These are phyloP conservation scores for Boletellus sp. DNA, from an alignment of 768 basidiomycete genomes.

Conservation along the genomic window DNA sequence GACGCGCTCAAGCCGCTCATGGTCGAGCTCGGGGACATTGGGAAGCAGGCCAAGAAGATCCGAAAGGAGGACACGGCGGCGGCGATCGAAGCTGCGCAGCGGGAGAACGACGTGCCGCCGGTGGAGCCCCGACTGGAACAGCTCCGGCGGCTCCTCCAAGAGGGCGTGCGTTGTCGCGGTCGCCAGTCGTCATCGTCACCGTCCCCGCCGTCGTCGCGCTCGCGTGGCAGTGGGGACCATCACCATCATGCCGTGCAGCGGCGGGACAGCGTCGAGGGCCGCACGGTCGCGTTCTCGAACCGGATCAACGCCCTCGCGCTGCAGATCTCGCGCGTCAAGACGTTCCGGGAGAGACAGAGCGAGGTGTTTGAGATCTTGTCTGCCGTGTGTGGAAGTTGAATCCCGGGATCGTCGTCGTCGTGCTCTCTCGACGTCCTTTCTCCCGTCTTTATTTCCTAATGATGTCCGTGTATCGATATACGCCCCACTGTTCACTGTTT, in stretches of 20 bases:
- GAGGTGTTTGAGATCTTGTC: slow-evolving; percentile 61
- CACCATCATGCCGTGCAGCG: slow-evolving; percentile 16
- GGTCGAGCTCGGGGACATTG: slow-evolving; percentile 56
- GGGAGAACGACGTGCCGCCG: slow-evolving; percentile 34
- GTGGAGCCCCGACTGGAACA: slow-evolving; percentile 50
- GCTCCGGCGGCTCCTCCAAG: slow-evolving; percentile 52
- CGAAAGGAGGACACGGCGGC: slow-evolving; percentile 50
- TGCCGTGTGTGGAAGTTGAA: slow-evolving; percentile 21
- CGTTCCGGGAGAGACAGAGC: slow-evolving; percentile 69
- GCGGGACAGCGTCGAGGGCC: slow-evolving; percentile 55
- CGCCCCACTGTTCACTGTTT: too few species aligned
- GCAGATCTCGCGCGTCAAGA: slow-evolving; percentile 61
- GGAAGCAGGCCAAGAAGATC: slow-evolving; percentile 45
- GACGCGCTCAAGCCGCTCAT: slow-evolving; percentile 64
- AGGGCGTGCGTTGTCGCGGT: slow-evolving; percentile 40
- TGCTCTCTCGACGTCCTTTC: too few species aligned
- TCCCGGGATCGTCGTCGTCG: too few species aligned
- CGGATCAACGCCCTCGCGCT: slow-evolving; percentile 72
- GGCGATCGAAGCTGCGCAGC: slow-evolving; percentile 42
- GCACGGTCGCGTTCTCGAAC: slow-evolving; percentile 71
- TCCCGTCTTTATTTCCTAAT: too few species aligned
- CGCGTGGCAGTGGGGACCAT: slow-evolving; percentile 14
- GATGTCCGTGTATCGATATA: too few species aligned
- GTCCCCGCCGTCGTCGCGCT: too few species aligned
- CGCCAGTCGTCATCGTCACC: too few species aligned